Evolutionary conservation across 1,139 yeast genomes (phyloP), one percentile per base, ranked within the genome.

Genomic region (Petasospora fabianii): DNA sequence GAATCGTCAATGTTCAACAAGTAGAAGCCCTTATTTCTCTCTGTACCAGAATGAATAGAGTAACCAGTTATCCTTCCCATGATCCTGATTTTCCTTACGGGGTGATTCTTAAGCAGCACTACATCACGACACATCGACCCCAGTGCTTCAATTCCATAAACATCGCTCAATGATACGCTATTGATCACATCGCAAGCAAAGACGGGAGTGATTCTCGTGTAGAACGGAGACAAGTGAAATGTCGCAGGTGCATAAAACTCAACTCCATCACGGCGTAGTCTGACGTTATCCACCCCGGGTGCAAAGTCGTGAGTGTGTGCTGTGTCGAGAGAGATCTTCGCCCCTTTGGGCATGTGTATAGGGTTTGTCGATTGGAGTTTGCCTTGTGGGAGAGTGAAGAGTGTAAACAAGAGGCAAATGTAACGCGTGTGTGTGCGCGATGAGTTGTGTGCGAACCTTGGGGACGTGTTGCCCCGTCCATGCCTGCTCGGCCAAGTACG

Each of bases 61-160:
- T 52, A 59, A 18, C 55, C 53, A 2, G 53, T 36, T 3, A 70
- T 48, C 20, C 59, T 53, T 0, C 73, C 75, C 24, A 53, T 44
- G 0, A 70, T 42, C 12, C 46, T 40, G 0, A 67, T 50, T 7
- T 41, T 46, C 19, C 48, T 46, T 1, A 69, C 38, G 0, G 75
- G 75, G 50, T 68, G 65, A 43, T 70, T 70, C 3, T 54, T 51
- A 9, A 62, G 42, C 47, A 68, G 32, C 1, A 60, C 34, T 2
- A 58, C 51, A 12, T 48, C 46, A 1, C 54, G 36, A 2, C 17
- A 34, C 5, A 41, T 32, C 0, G 52, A 43, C 5, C 32, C 28
- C 11, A 39, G 31, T 1, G 56, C 65, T 5, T 38, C 35, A 10
- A 39, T 33, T 0, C 59, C 62, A 39, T 66, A 68, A 0, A 65